Evolutionary conservation across 352 stramenopile species (phyloP).

Genomic region (Plasmopara halstedii): DNA sequence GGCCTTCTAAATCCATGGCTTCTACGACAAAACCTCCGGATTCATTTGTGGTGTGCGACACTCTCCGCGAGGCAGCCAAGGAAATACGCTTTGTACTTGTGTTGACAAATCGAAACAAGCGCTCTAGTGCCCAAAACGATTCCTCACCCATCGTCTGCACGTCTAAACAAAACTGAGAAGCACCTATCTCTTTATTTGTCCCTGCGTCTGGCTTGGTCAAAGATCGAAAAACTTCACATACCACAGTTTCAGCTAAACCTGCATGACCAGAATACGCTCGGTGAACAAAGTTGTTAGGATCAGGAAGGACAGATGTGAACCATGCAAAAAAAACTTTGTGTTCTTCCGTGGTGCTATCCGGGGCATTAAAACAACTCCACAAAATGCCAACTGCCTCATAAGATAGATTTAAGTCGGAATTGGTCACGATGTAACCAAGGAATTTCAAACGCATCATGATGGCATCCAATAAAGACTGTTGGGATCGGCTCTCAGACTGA

Average conservation of each 20-base stretch:
- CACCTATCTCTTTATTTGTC: constrained; percentile 1
- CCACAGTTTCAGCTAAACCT: constrained; percentile 44
- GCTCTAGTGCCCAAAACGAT: constrained; percentile 48
- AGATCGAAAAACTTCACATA: constrained; percentile 41
- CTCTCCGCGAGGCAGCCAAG: constrained; percentile 18
- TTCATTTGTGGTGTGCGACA: constrained; percentile 10
- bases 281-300: constrained; percentile 66
- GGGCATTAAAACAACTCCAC: constrained; percentile 45
- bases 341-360: constrained; percentile 27
- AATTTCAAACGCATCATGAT: constrained; percentile 55
- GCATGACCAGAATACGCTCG: constrained; percentile 52
- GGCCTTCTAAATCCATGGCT: constrained; percentile 48
- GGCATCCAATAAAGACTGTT: constrained; percentile 8
- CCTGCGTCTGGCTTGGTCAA: constrained; percentile 24
- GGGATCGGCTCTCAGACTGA: constrained; percentile 7
- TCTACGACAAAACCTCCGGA: constrained; percentile 41
- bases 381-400: constrained; percentile 52
- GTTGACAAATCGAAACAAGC: constrained; percentile 59
- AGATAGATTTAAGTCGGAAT: constrained; percentile 60
- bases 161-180: constrained; percentile 32
- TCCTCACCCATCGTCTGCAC: constrained; percentile 44
- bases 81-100: constrained; percentile 36
- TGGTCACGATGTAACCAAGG: constrained; percentile 67
- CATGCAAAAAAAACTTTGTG: constrained; percentile 67
- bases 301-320: constrained; percentile 55